These are phyloP conservation scores for Fusarium domesticum DNA, from an alignment of 2,329 filamentous ascomycete genomes.

Conservation along the genomic window DNA sequence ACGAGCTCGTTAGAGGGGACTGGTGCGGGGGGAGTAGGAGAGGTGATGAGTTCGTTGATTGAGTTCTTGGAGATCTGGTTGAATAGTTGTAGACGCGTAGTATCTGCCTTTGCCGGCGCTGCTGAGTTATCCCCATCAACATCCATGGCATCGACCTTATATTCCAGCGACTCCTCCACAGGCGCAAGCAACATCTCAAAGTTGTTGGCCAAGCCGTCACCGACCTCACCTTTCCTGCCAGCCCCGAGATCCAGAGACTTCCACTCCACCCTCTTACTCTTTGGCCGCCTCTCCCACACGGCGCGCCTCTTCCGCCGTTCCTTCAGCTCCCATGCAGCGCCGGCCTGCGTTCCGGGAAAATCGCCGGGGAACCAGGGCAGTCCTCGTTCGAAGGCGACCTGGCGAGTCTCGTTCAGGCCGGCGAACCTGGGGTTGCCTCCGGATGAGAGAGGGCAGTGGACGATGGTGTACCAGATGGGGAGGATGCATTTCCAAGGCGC, in stretches of 20 bases:
- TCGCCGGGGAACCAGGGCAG: slow-evolving; percentile 85
- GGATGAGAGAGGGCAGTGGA: slow-evolving; percentile 75
- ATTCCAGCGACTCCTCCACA: slow-evolving; percentile 16
- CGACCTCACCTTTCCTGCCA: slow-evolving; percentile 76
- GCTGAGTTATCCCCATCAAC: slow-evolving; percentile 23
- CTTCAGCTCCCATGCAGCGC: slow-evolving; percentile 71
- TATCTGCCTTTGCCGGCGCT: slow-evolving; percentile 1
- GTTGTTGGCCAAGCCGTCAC: slow-evolving; percentile 78
- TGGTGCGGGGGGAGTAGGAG: slow-evolving; percentile 12
- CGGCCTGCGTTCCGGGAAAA: slow-evolving; percentile 73
- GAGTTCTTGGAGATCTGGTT: slow-evolving; percentile 26
- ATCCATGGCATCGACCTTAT: slow-evolving; percentile 31
- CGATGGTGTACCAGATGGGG: slow-evolving; percentile 80
- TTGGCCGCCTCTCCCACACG: slow-evolving; percentile 74
- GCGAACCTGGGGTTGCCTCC: slow-evolving; percentile 81
- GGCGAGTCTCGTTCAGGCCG: slow-evolving; percentile 73
- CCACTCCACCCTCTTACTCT: slow-evolving; percentile 77
- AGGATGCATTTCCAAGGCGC: slow-evolving; percentile 88
- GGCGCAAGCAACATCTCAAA: slow-evolving; percentile 66
- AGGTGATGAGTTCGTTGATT: slow-evolving; percentile 32
- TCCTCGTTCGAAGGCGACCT: slow-evolving; percentile 77
- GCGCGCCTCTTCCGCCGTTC: slow-evolving; percentile 69
- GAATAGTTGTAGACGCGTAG: slow-evolving; percentile 16
- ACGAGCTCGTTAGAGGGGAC: slow-evolving; percentile 44
- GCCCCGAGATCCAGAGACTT: slow-evolving; percentile 69